A percentile compares a stretch with the other conserved stretches of the same genome.
Conservation (phyloP, 2,329 filamentous ascomycete species). For the Talaromyces rugulosus region DNA sequence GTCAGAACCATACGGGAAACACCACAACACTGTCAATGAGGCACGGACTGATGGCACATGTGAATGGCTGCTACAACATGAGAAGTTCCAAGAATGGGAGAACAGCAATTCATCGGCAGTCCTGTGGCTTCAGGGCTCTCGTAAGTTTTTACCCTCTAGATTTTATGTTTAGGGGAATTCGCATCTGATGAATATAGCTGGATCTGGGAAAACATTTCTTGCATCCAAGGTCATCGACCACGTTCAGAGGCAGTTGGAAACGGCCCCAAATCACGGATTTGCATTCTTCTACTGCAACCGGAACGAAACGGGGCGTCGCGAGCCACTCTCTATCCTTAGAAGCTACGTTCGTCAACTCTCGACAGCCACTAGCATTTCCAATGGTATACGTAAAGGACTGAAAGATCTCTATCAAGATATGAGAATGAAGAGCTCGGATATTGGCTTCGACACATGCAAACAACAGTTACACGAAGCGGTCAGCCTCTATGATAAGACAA, state of each 20-base stretch:
- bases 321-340: conserved; percentile 7
- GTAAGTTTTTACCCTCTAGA: conserved; percentile 13
- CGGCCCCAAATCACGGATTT: neutral
- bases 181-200: conserved; percentile 5
- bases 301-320: conserved; percentile 10
- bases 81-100: conserved; percentile 16
- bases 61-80: conserved; percentile 17
- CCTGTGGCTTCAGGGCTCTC: conserved; percentile 21
- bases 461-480: conserved; percentile 4
- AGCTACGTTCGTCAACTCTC: conserved; percentile 15
- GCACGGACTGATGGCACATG: conserved; percentile 16
- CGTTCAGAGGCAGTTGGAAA: neutral
- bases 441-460: conserved; percentile 9
- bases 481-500: conserved; percentile 4
- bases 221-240: conserved; percentile 12
- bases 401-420: conserved; percentile 2
- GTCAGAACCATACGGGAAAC: conserved; percentile 16
- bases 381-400: neutral
- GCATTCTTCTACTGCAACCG: conserved; percentile 16
- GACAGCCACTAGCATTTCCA: conserved; percentile 1
- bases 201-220: conserved; percentile 15
- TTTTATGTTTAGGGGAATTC: no score
- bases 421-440: neutral
- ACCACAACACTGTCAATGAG: conserved; percentile 16
- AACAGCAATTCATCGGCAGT: conserved; percentile 15